These are phyloP conservation scores for Chrysoporthe austroafricana DNA, from an alignment of 2,329 filamentous ascomycete genomes.

Conservation along the genomic window DNA sequence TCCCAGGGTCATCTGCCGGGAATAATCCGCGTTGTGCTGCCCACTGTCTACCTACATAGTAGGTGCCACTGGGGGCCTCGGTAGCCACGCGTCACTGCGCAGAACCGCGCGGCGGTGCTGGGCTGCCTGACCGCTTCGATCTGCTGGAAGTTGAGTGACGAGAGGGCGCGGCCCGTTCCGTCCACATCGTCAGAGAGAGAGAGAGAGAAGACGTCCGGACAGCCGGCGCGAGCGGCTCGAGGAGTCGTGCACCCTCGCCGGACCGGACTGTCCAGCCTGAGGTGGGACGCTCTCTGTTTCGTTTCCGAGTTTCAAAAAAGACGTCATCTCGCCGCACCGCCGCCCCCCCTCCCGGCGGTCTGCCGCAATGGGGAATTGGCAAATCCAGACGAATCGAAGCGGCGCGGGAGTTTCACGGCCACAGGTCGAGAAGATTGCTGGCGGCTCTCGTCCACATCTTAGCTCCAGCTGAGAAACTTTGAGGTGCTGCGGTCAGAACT, in stretches of 20 bases:
- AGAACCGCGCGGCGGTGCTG: background rate
- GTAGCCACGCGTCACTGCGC: background rate
- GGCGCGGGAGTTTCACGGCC: background rate
- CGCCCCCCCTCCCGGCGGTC: background rate
- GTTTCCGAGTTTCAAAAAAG: background rate
- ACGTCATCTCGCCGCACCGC: background rate
- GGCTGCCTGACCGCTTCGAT: background rate
- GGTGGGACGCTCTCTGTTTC: background rate
- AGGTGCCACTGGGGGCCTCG: no score
- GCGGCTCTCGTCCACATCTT: no score
- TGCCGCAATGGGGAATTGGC: background rate
- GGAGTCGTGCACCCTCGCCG: background rate
- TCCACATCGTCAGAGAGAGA: background rate
- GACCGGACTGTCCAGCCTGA: background rate
- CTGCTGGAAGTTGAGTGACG: background rate
- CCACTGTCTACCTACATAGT: background rate
- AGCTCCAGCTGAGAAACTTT: background rate
- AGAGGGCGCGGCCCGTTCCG: constrained; percentile 2
- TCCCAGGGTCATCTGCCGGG: background rate
- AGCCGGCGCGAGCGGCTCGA: no score
- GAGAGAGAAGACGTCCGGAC: background rate
- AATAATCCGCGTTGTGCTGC: background rate
- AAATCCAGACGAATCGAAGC: background rate
- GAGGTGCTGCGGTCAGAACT: background rate
- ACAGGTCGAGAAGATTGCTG: background rate